A percentile compares a stretch with the other conserved stretches of the same genome.
phyloP scores from a whole-genome alignment of 1,284 basidiomycete genomes.

The Leccinum griseonigrum region DNA sequence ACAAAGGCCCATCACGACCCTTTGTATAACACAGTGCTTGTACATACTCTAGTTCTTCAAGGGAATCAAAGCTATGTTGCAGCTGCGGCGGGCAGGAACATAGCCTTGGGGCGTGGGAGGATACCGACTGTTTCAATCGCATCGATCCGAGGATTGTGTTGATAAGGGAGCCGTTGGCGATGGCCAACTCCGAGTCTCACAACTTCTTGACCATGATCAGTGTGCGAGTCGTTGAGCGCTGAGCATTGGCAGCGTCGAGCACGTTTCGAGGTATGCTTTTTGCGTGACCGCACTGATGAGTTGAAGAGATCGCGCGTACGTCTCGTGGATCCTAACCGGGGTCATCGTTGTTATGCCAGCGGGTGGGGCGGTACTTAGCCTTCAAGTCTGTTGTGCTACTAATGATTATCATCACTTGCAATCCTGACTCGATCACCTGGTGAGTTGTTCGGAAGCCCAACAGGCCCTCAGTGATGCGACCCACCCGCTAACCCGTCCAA shows the following conservation, averaged over 20 bases:
- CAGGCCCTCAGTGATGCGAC: not conserved
- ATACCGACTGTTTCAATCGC: slow-evolving; percentile 12
- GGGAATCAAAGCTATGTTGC: too few species aligned
- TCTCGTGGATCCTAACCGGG: not conserved
- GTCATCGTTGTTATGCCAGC: not conserved
- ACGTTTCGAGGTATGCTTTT: slow-evolving; percentile 9
- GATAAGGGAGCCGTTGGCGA: slow-evolving; percentile 21
- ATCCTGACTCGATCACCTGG: not conserved
- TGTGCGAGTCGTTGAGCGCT: slow-evolving; percentile 13
- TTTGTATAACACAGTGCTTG: not conserved
- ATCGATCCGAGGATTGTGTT: slow-evolving; percentile 27
- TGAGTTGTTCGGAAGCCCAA: not conserved
- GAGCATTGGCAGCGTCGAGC: slow-evolving; percentile 6
- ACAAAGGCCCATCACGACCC: not conserved
- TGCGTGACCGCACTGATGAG: slow-evolving; percentile 6
- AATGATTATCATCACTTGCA: not conserved
- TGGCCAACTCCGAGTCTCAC: not conserved
- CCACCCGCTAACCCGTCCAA: slow-evolving; percentile 5
- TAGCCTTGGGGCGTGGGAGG: slow-evolving; percentile 7
- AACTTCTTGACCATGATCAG: slow-evolving; percentile 19
- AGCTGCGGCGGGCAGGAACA: not conserved
- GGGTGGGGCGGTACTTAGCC: not conserved
- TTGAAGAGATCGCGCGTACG: not conserved
- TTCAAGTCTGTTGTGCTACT: not conserved
- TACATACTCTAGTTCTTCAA: too few species aligned